A percentile compares a stretch with the other conserved stretches of the same genome.
Evolutionary conservation across 2,329 filamentous ascomycete genomes (phyloP).

Genomic region (Scolecobasidium constrictum): DNA sequence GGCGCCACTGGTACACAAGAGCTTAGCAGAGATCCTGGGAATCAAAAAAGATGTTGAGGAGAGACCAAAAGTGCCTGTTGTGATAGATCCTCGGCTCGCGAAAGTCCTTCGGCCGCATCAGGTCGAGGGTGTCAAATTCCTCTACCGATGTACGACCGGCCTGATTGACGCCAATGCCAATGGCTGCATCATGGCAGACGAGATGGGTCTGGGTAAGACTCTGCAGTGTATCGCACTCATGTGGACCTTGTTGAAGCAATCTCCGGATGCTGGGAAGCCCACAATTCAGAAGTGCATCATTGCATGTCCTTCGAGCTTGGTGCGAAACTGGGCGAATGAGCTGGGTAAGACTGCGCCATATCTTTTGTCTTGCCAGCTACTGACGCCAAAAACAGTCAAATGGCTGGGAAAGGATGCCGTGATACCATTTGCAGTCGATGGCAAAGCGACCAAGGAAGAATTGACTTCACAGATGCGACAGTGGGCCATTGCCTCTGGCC

Average conservation of each 20-base stretch:
- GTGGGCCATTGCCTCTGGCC: slow-evolving; percentile 88
- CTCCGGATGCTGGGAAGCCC: slow-evolving; percentile 82
- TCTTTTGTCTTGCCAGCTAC: no score
- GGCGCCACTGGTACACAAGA: slow-evolving; percentile 82
- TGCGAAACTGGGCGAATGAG: slow-evolving; percentile 97
- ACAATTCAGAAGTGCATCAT: slow-evolving; percentile 97
- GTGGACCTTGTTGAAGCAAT: slow-evolving; percentile 95
- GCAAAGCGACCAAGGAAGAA: slow-evolving; percentile 91
- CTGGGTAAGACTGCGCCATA: slow-evolving; percentile 33
- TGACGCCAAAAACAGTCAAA: no score
- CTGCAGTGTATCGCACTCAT: slow-evolving; percentile 92
- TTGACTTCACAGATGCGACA: slow-evolving; percentile 81
- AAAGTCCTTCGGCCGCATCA: slow-evolving; percentile 94
- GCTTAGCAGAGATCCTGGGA: slow-evolving; percentile 85
- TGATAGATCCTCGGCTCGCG: slow-evolving; percentile 81
- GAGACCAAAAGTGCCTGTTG: slow-evolving; percentile 84
- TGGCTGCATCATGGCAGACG: slow-evolving; percentile 98
- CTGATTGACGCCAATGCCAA: slow-evolving; percentile 88
- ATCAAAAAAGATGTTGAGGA: slow-evolving; percentile 84
- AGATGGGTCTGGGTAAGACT: slow-evolving; percentile 97
- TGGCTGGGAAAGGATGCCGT: slow-evolving; percentile 92
- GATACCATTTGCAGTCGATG: slow-evolving; percentile 89
- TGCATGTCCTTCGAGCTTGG: slow-evolving; percentile 89
- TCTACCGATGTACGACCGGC: slow-evolving; percentile 92
- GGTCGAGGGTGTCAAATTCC: slow-evolving; percentile 94